Base-by-base conservation (phyloP, 768 basidiomycete species). In the Tulasnella sp. region DNA sequence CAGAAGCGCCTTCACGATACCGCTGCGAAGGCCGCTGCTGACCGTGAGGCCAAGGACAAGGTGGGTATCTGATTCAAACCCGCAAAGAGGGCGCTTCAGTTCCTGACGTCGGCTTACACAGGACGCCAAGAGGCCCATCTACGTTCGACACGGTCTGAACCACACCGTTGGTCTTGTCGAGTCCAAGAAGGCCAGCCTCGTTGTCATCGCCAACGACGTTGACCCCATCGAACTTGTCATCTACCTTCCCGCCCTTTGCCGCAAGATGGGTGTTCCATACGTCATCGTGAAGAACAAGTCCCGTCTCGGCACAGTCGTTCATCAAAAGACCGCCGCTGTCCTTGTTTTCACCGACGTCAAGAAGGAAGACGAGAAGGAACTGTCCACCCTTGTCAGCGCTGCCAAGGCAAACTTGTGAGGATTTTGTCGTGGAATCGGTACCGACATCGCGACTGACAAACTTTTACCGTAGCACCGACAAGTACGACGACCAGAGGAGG, bases 221-320 rank as follows among this genome's bases (percentile, higher is more conserved):
- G 97, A 99, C 88, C 97, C 97, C 54, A 97, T 99, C 79, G 97
- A 99, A 86, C 92, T 99, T 81, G 97, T 99, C 79, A 90, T 99
- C 85, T 99, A 94, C 91, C 88, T 99, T 77, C 97, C 97, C 76
- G 96, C 97, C 75, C 91, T 98, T 78, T 99, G 97, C 87, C 91
- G 95, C 85, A 98, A 99, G 91, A 98, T 98, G 96, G 96, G 96
- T 84, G 93, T 98, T 40, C 96, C 96, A 52, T 98, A 99, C 85
- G 94, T 96, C 79, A 97, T 99, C 79, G 96, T 97, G 80, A 98
- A 98, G 87, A 92, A 93, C 86, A 98, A 98, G 86, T 94, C 97
- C 76, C 93, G 97, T 83, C 93, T 99, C 81, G 97, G 97, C 80
- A 94, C 96, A 8, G 95, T 98, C 78, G 94, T 96, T 52, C 94